A percentile compares a stretch with the other conserved stretches of the same genome.
Evolutionary conservation across 805 yeast species (phyloP).

Genomic region (Candida berthetii): DNA sequence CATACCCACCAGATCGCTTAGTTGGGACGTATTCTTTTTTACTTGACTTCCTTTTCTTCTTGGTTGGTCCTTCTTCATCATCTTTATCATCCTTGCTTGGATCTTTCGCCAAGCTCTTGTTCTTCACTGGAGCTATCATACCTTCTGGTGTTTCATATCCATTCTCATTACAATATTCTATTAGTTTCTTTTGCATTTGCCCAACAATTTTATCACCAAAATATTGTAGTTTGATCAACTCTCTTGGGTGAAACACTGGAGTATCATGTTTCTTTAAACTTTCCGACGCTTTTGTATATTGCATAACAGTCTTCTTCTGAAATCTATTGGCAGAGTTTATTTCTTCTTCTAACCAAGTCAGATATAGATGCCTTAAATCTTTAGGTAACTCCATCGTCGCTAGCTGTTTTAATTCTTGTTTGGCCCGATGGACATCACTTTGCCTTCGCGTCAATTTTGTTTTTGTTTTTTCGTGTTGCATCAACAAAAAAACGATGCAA

Average conservation of each 20-base stretch:
- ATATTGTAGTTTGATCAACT: slow-evolving; percentile 52
- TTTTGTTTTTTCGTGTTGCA: neutral
- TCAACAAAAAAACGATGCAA: neutral
- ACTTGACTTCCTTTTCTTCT: slow-evolving; percentile 17
- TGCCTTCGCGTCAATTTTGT: too few species aligned
- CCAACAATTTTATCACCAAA: slow-evolving; percentile 69
- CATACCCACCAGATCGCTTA: slow-evolving; percentile 79
- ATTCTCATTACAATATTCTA: slow-evolving; percentile 49
- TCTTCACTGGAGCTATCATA: slow-evolving; percentile 12
- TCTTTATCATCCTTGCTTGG: slow-evolving; percentile 2
- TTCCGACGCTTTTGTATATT: slow-evolving; percentile 51
- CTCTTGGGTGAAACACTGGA: slow-evolving; percentile 46
- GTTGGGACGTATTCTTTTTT: slow-evolving; percentile 56
- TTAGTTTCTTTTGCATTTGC: slow-evolving; percentile 39
- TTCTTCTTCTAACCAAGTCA: slow-evolving; percentile 54
- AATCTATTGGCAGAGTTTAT: slow-evolving; percentile 38
- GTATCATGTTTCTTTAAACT: slow-evolving; percentile 39
- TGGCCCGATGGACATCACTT: too few species aligned
- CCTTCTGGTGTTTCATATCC: slow-evolving; percentile 39
- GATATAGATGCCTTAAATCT: slow-evolving; percentile 46
- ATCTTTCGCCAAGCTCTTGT: slow-evolving; percentile 8
- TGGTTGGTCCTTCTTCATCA: slow-evolving; percentile 10
- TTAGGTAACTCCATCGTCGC: slow-evolving; percentile 32
- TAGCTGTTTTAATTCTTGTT: neutral
- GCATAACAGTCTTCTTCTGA: slow-evolving; percentile 46